phyloP scores from a whole-genome alignment of 441 rosid species.

The Erysimum pusillum region DNA sequence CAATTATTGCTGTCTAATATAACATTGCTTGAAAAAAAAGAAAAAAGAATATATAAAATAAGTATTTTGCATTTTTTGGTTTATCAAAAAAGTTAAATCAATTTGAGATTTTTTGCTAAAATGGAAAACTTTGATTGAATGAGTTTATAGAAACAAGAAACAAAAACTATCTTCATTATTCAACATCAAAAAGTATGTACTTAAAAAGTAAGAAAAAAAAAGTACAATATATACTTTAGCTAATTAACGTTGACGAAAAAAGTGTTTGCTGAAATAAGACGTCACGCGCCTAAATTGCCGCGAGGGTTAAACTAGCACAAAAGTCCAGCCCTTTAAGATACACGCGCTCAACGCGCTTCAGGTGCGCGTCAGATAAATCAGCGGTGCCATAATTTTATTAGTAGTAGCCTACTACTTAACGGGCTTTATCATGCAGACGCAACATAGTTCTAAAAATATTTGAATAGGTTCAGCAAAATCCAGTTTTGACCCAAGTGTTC shows the following conservation, averaged over 20 bases:
- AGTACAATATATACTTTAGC: neutral
- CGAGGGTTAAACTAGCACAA: neutral
- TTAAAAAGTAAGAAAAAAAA: too few relatives aligned
- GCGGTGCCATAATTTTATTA: neutral
- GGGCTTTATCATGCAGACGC: neutral
- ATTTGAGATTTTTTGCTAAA: neutral
- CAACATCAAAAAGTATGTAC: neutral
- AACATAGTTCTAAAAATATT: neutral
- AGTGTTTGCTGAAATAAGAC: neutral
- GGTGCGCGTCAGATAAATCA: neutral
- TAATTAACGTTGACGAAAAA: neutral
- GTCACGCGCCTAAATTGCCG: neutral
- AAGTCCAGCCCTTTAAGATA: neutral
- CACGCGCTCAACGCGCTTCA: neutral
- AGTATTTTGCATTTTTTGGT: neutral
- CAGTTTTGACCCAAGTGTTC: neutral
- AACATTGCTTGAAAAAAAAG: neutral
- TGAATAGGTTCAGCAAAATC: neutral
- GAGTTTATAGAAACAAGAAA: neutral
- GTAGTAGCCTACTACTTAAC: neutral
- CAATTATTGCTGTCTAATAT: slow-evolving; percentile 28
- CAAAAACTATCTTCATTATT: neutral
- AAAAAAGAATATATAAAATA: neutral
- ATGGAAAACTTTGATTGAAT: neutral
- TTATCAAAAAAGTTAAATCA: neutral